Evolutionary conservation across 371 early-diverging fungal species (phyloP).

Genomic region (Dichotomocladium elegans): DNA sequence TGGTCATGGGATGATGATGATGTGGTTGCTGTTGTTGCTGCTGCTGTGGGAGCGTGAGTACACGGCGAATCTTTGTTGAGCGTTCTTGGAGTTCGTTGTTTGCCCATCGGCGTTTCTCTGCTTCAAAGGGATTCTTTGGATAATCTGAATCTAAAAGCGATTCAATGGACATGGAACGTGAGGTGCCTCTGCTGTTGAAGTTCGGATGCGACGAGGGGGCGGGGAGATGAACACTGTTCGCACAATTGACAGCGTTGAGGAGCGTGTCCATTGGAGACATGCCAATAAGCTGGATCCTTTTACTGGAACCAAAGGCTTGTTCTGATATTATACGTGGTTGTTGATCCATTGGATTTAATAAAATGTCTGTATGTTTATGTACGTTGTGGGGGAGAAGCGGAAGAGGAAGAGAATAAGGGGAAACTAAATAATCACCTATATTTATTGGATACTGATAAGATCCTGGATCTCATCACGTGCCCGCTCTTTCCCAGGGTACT

Average conservation of each 20-base stretch:
- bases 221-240: constrained; percentile 28
- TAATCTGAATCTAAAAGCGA: constrained; percentile 27
- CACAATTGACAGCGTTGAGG: constrained; percentile 37
- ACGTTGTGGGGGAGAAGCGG: background rate
- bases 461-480: constrained; percentile 43
- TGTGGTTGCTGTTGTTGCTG: too few species aligned
- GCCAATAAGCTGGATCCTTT: constrained; percentile 20
- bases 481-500: constrained; percentile 13
- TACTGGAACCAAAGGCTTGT: constrained; percentile 25
- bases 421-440: constrained; percentile 1
- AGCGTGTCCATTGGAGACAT: constrained; percentile 45
- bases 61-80: constrained; percentile 8
- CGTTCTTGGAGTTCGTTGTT: background rate
- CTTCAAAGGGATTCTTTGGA: constrained; percentile 1
- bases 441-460: constrained; percentile 32
- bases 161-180: constrained; percentile 42
- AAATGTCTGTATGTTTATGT: background rate
- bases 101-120: constrained; percentile 5
- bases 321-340: constrained; percentile 23
- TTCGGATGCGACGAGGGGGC: background rate
- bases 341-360: constrained; percentile 7
- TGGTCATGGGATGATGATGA: too few species aligned
- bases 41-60: constrained; percentile 1
- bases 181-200: constrained; percentile 1
- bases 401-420: constrained; percentile 8